A percentile compares a stretch with the other conserved stretches of the same genome.
phyloP scores from a whole-genome alignment of 768 basidiomycete genomes.

The Leccinum subgranulosum region DNA sequence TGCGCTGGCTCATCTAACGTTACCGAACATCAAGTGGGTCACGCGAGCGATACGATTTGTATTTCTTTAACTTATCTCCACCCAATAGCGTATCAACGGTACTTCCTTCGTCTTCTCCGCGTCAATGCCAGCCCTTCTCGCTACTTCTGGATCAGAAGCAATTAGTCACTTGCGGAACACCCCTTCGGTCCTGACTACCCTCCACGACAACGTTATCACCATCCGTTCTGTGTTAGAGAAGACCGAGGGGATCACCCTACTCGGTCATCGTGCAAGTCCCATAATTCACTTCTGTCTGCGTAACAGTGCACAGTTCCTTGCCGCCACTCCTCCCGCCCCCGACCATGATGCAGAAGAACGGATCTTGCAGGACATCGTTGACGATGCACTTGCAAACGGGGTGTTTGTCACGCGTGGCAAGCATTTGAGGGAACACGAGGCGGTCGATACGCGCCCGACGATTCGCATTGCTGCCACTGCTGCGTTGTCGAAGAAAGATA shows the following conservation, averaged over 20 bases:
- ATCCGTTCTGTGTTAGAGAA: slow-evolving; percentile 81
- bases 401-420: slow-evolving; percentile 86
- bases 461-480: slow-evolving; percentile 80
- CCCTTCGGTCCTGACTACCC: slow-evolving; percentile 68
- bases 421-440: slow-evolving; percentile 80
- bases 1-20: slow-evolving; percentile 85
- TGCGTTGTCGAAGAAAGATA: slow-evolving; percentile 83
- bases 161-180: slow-evolving; percentile 75
- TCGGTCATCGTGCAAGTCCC: slow-evolving; percentile 83
- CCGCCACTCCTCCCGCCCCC: slow-evolving; percentile 29
- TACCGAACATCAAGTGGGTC: slow-evolving; percentile 78
- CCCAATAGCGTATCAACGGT: slow-evolving; percentile 83
- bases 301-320: slow-evolving; percentile 22
- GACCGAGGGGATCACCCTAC: slow-evolving; percentile 76
- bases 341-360: slow-evolving; percentile 71
- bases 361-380: slow-evolving; percentile 88
- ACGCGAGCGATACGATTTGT: background rate
- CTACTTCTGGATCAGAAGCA: slow-evolving; percentile 83
- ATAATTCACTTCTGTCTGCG: slow-evolving; percentile 82
- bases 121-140: slow-evolving; percentile 85
- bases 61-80: background rate
- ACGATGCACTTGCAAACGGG: slow-evolving; percentile 76
- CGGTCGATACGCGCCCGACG: slow-evolving; percentile 75
- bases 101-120: slow-evolving; percentile 96
- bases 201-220: slow-evolving; percentile 78